These are phyloP conservation scores for Euphorbia lathyris DNA, from an alignment of 345 rosid genomes.

Conservation along the genomic window DNA sequence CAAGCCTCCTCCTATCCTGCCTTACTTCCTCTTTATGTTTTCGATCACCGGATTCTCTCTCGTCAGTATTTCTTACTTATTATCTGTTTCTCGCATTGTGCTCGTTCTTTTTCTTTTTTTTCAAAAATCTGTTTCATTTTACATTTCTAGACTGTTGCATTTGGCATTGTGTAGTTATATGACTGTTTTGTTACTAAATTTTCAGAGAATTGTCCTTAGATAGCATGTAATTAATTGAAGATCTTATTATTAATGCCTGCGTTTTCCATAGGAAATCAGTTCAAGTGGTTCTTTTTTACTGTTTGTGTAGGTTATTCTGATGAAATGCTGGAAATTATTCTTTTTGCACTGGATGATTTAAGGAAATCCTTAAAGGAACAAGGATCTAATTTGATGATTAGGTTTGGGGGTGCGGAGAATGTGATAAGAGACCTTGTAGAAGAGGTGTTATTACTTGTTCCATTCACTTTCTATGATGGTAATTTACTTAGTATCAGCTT, in stretches of 20 bases:
- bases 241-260: neutral
- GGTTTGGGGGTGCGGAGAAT: constrained; percentile 64
- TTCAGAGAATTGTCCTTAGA: neutral
- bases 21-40: constrained; percentile 71
- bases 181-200: too few relatives aligned
- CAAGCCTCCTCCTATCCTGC: constrained; percentile 39
- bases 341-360: constrained; percentile 62
- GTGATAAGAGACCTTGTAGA: constrained; percentile 52
- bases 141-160: neutral
- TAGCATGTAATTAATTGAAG: neutral
- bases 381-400: constrained; percentile 76
- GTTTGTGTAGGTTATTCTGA: constrained; percentile 59
- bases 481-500: constrained; percentile 9
- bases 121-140: neutral
- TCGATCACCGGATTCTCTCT: constrained; percentile 70
- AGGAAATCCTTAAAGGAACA: constrained; percentile 49
- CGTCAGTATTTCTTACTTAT: constrained; percentile 34
- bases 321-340: constrained; percentile 64
- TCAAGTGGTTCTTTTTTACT: neutral
- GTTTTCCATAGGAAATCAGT: neutral
- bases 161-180: too few relatives aligned
- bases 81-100: neutral
- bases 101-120: constrained; percentile 17
- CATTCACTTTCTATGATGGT: neutral
- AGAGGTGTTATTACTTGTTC: constrained; percentile 44